Conservation (phyloP, 176 grass and related monocot species). For the Carex parvula region DNA sequence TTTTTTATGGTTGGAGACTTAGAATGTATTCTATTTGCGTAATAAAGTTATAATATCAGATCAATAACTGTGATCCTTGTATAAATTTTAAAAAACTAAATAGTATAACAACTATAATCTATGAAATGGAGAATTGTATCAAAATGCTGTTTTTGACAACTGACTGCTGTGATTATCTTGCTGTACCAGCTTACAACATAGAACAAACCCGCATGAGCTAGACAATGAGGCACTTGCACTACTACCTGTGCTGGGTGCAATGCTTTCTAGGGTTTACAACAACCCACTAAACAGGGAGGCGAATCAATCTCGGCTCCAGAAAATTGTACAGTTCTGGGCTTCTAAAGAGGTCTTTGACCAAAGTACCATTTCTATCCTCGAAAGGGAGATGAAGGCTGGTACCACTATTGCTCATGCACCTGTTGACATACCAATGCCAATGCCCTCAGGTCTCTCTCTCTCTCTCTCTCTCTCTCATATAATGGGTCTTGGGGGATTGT, state of each 20-base stretch:
- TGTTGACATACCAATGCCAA: constrained; percentile 20
- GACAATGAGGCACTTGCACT: constrained; percentile 84
- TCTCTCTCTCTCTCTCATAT: not conserved
- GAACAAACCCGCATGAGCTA: constrained; percentile 63
- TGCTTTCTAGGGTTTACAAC: constrained; percentile 79
- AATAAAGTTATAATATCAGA: too few relatives aligned
- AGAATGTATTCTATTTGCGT: too few relatives aligned
- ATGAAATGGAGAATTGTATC: too few relatives aligned
- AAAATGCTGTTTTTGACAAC: too few relatives aligned
- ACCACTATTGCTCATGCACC: not conserved
- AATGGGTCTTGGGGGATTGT: not conserved
- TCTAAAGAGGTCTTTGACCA: constrained; percentile 88
- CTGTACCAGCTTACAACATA: constrained; percentile 66
- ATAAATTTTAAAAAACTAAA: too few relatives aligned
- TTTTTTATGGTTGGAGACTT: too few relatives aligned
- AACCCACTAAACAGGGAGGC: constrained; percentile 67
- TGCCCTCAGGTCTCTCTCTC: constrained; percentile 45
- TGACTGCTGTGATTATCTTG: not conserved
- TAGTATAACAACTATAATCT: too few relatives aligned
- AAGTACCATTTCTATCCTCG: constrained; percentile 57
- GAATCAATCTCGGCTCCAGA: constrained; percentile 60
- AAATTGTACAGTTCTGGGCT: constrained; percentile 94
- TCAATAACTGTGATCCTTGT: too few relatives aligned
- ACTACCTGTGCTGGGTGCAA: constrained; percentile 70
- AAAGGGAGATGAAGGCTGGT: constrained; percentile 77